Base-by-base conservation (phyloP, 192 early-diverging fungal genomes). In the Bifiguratus adelaidae region DNA sequence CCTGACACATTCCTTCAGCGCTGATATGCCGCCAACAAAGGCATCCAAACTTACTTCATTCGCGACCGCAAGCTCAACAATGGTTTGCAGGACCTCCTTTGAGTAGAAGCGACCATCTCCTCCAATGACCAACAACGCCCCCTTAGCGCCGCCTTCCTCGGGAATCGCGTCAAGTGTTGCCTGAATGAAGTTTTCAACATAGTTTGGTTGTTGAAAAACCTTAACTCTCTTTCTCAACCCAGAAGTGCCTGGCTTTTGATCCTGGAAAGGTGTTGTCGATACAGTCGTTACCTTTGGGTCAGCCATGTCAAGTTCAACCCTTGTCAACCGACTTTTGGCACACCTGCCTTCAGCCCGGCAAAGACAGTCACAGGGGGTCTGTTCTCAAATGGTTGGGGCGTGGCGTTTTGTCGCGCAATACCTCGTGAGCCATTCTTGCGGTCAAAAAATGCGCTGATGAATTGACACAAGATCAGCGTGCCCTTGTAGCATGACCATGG, bases 151-250 rank as follows among this genome's bases (percentile, higher is more conserved):
- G 13, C 67, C 71, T 3, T 68, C 62, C 34, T 66, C 52, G 6
- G 89, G 87, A 62, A 95, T 92, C 26, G 85, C 73, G 12, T 76
- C 70, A 25, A 98, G 76, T 35, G 83, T 94, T 32, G 86, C 79
- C 69, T 95, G 92, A 37, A 98, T 72, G 69, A 98, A 98, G 81
- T 91, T 92, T 61, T 95, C 91, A 20, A 92, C 93, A 73, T 98
- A 98, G 68, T 92, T 67, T 30, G 61, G 66, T 61, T 98, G 91
- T 73, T 95, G 79, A 64, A 98, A 98, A 42, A 96, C 82, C 63
- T 81, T 90, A 55, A 94, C 90, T 41, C 90, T 83, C 67, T 97
- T 97, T 61, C 94, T 83, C 22, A 97, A 82, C 30, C 93, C 93
- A 55, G 79, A 89, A 23, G 95, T 98, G 38, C 95, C 95, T 25